phyloP scores from a whole-genome alignment of 177 flowering plant species.

The Vitis hybrid region DNA sequence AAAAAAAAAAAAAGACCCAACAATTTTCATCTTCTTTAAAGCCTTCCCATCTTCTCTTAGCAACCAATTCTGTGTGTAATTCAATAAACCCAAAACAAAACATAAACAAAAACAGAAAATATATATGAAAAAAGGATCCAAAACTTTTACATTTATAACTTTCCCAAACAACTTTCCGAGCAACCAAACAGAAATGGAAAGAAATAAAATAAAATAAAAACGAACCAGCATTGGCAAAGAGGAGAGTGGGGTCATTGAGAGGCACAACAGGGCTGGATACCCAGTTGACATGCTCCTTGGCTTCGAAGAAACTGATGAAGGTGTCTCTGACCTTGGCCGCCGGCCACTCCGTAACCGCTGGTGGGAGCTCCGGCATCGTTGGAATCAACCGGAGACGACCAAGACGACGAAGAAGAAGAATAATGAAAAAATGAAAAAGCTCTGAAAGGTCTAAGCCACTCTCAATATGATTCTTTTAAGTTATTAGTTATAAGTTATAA shows the following conservation, averaged over 20 bases:
- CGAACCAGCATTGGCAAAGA: slow-evolving; percentile 91
- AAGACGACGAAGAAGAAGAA: no score
- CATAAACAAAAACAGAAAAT: no score
- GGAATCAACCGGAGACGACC: no score
- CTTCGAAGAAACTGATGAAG: slow-evolving; percentile 65
- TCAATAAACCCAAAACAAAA: no score
- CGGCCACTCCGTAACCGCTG: slow-evolving; percentile 56
- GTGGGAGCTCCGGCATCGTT: neutral
- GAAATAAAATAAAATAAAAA: neutral
- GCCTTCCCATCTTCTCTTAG: neutral
- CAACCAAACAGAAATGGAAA: neutral
- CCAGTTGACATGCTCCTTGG: slow-evolving; percentile 66
- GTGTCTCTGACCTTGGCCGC: slow-evolving; percentile 73
- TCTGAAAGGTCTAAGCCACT: no score
- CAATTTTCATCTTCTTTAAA: neutral
- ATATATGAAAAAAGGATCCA: no score
- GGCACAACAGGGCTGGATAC: slow-evolving; percentile 96
- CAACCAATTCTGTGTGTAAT: neutral
- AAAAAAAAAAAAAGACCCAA: neutral
- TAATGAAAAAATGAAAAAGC: no score
- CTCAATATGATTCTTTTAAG: no score
- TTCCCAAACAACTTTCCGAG: neutral
- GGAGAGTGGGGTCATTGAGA: slow-evolving; percentile 83
- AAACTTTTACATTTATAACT: no score
- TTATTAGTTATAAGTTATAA: no score